Percentiles rank a stretch among this genome's conserved stretches.
phyloP scores from a whole-genome alignment of 441 rosid genomes.

The Macaranga tanarius region DNA sequence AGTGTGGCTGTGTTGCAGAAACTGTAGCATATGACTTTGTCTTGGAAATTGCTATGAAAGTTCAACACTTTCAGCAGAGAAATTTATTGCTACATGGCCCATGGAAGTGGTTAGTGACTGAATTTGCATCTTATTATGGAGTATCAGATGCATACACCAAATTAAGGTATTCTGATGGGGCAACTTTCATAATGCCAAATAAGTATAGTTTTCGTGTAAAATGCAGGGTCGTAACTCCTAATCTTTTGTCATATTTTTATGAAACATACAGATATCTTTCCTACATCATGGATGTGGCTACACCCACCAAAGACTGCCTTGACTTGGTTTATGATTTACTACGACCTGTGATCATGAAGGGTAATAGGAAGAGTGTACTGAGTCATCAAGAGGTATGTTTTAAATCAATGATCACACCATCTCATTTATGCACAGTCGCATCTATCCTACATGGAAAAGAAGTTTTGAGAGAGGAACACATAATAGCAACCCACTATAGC shows the following conservation, averaged over 20 bases:
- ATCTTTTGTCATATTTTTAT: slow-evolving; percentile 18
- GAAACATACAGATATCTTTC: slow-evolving; percentile 68
- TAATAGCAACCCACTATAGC: background rate
- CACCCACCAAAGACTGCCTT: slow-evolving; percentile 90
- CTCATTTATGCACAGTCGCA: background rate
- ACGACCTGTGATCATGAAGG: slow-evolving; percentile 68
- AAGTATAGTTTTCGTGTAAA: background rate
- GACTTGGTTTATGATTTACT: slow-evolving; percentile 63
- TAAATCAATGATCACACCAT: background rate
- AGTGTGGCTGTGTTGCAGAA: slow-evolving; percentile 94
- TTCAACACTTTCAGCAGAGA: slow-evolving; percentile 74
- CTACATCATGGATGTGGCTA: slow-evolving; percentile 94
- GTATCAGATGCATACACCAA: slow-evolving; percentile 86
- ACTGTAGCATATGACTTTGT: slow-evolving; percentile 93
- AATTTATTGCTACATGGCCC: slow-evolving; percentile 75
- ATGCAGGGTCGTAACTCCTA: slow-evolving; percentile 13
- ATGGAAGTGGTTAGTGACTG: slow-evolving; percentile 88
- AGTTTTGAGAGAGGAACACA: background rate
- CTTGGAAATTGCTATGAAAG: slow-evolving; percentile 91
- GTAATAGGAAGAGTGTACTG: slow-evolving; percentile 59
- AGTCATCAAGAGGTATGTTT: slow-evolving; percentile 93
- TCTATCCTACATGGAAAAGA: background rate
- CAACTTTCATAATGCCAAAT: slow-evolving; percentile 6
- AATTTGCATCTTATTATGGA: slow-evolving; percentile 86
- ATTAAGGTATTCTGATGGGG: slow-evolving; percentile 55